Conservation (phyloP, 495 filamentous ascomycete species). For the Daldinia vernicosa region DNA sequence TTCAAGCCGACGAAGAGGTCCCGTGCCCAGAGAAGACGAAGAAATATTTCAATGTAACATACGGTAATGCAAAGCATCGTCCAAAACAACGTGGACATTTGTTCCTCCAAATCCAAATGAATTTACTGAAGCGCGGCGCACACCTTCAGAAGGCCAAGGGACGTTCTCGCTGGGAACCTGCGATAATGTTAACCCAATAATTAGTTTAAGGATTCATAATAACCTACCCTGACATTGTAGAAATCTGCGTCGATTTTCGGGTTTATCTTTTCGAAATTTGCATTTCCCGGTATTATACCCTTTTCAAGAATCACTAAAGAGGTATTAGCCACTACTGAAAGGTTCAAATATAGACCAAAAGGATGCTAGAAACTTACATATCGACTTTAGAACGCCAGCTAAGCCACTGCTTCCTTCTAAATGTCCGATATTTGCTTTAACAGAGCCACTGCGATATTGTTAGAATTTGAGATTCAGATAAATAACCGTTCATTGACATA, state of each 20-base stretch:
- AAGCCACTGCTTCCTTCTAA: constrained; percentile 62
- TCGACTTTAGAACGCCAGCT: constrained; percentile 62
- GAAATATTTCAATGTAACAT: background rate
- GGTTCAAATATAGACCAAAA: background rate
- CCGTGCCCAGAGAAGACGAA: no score
- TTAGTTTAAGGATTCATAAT: background rate
- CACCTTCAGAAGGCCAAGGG: constrained; percentile 43
- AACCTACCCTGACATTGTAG: constrained; percentile 36
- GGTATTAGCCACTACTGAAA: background rate
- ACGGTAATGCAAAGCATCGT: constrained; percentile 47
- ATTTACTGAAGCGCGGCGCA: constrained; percentile 60
- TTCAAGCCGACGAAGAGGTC: no score
- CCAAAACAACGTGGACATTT: constrained; percentile 66
- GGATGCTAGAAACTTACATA: constrained; percentile 52
- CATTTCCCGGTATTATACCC: constrained; percentile 53
- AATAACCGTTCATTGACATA: constrained; percentile 12
- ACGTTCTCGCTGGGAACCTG: constrained; percentile 42
- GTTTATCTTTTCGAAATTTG: constrained; percentile 60
- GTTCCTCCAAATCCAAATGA: constrained; percentile 68
- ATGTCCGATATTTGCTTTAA: constrained; percentile 67
- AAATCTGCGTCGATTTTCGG: constrained; percentile 49
- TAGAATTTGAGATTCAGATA: background rate
- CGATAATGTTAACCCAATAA: background rate
- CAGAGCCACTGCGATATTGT: constrained; percentile 49
- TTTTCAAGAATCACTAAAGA: constrained; percentile 59